A percentile compares a stretch with the other conserved stretches of the same genome.
Conservation (phyloP, 345 rosid species). For the Citrus trifoliata region DNA sequence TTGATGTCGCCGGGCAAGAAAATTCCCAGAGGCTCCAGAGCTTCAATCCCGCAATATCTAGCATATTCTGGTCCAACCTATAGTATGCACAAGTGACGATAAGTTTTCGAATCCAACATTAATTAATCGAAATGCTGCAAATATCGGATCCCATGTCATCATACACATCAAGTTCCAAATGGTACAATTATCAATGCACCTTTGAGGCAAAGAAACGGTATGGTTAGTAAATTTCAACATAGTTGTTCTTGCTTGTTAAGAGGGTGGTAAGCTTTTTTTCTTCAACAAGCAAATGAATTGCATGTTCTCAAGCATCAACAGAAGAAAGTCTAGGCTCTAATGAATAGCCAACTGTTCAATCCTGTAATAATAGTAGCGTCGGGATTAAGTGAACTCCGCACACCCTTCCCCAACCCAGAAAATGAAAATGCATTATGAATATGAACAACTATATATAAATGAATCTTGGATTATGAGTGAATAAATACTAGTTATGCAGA, state of each 20-base stretch:
- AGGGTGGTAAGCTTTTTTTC: not conserved
- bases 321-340: not conserved
- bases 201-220: not conserved
- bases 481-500: not conserved
- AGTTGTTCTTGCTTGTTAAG: not conserved
- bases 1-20: slow-evolving; percentile 89
- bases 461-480: not conserved
- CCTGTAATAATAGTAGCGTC: not conserved
- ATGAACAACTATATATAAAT: not conserved
- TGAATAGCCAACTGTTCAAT: not conserved
- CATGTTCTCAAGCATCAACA: not conserved
- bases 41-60: slow-evolving; percentile 88
- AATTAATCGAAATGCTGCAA: not conserved
- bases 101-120: not conserved
- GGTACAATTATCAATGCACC: not conserved
- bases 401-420: not conserved
- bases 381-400: not conserved
- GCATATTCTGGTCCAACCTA: slow-evolving; percentile 97
- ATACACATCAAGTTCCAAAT: not conserved
- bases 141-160: not conserved
- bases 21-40: slow-evolving; percentile 89
- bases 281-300: not conserved
- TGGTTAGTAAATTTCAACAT: too few relatives aligned
- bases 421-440: not conserved
- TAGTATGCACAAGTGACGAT: not conserved